Evolutionary conservation across 352 stramenopile species (phyloP).

Genomic region (Phytophthora sojae): DNA sequence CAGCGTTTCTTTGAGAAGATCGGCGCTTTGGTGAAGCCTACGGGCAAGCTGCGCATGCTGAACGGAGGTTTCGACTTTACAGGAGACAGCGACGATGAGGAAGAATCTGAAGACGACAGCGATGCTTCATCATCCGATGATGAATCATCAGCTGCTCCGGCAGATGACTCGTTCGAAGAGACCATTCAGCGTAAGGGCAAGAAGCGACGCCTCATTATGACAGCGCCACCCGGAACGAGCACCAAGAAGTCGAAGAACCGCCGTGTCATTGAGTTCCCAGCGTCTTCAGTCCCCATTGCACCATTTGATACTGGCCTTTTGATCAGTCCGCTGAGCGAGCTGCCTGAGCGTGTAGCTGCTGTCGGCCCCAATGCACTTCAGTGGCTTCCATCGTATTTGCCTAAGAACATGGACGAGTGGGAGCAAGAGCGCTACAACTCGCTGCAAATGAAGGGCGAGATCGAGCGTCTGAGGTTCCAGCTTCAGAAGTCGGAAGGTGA

Average conservation of each 20-base stretch:
- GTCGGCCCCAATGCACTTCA: conserved; percentile 71
- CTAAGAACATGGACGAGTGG: conserved; percentile 79
- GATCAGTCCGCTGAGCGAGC: conserved; percentile 74
- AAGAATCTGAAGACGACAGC: conserved; percentile 43
- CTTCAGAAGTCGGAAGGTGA: conserved; percentile 76
- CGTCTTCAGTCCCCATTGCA: conserved; percentile 64
- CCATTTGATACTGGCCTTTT: conserved; percentile 73
- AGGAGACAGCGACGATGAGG: conserved; percentile 47
- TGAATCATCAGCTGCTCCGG: conserved; percentile 35
- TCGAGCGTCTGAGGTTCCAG: conserved; percentile 79
- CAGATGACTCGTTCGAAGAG: conserved; percentile 21
- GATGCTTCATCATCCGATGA: conserved; percentile 40
- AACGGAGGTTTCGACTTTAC: conserved; percentile 13
- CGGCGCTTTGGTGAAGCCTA: conserved; percentile 60
- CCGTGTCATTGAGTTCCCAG: conserved; percentile 75
- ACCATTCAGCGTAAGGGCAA: conserved; percentile 44
- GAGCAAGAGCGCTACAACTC: conserved; percentile 76
- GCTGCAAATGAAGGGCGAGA: conserved; percentile 83
- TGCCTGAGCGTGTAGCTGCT: conserved; percentile 73
- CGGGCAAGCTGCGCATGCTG: conserved; percentile 53
- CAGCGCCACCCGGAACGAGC: conserved; percentile 24
- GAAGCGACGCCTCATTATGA: conserved; percentile 72
- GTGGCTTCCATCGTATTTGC: conserved; percentile 77
- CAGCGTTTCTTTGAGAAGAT: conserved; percentile 77
- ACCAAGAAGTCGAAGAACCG: conserved; percentile 62